These are phyloP conservation scores for Artemisia argyi DNA, from an alignment of 129 eudicot species.

Conservation along the genomic window DNA sequence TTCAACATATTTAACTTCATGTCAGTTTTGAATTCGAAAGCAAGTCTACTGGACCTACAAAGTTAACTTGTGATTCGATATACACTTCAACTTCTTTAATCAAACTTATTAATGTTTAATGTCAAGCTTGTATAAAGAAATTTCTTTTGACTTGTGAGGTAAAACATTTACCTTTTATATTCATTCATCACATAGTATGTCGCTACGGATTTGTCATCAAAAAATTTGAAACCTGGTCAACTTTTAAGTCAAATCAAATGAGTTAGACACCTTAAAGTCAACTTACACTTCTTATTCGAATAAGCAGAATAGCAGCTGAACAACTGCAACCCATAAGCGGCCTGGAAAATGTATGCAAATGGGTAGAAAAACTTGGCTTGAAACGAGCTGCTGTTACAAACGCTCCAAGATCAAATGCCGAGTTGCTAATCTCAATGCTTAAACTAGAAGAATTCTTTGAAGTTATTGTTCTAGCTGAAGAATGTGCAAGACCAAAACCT, in stretches of 20 bases:
- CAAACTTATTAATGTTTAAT: not conserved
- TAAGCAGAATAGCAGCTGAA: slow-evolving; percentile 65
- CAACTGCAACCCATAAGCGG: slow-evolving; percentile 64
- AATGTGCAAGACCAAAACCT: slow-evolving; percentile 90
- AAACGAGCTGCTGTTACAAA: slow-evolving; percentile 97
- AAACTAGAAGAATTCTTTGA: slow-evolving; percentile 72
- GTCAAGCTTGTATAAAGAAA: not conserved
- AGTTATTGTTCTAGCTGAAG: slow-evolving; percentile 62
- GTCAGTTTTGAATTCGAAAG: not conserved
- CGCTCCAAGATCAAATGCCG: slow-evolving; percentile 83
- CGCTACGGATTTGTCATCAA: not conserved
- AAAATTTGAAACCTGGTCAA: not conserved
- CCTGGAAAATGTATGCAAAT: slow-evolving; percentile 62
- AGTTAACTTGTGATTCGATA: slow-evolving; percentile 10
- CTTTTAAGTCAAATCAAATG: slow-evolving; percentile 3
- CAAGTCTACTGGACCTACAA: not conserved
- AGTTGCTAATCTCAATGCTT: slow-evolving; percentile 60
- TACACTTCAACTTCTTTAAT: not conserved
- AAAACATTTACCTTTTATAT: not conserved
- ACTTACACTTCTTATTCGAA: not conserved
- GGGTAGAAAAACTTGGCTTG: slow-evolving; percentile 79
- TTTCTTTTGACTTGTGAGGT: slow-evolving; percentile 1
- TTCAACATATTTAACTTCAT: not conserved
- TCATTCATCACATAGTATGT: not conserved
- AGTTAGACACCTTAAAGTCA: not conserved